Conservation (phyloP, 176 grass and related monocot species). For the Carex littledalei region DNA sequence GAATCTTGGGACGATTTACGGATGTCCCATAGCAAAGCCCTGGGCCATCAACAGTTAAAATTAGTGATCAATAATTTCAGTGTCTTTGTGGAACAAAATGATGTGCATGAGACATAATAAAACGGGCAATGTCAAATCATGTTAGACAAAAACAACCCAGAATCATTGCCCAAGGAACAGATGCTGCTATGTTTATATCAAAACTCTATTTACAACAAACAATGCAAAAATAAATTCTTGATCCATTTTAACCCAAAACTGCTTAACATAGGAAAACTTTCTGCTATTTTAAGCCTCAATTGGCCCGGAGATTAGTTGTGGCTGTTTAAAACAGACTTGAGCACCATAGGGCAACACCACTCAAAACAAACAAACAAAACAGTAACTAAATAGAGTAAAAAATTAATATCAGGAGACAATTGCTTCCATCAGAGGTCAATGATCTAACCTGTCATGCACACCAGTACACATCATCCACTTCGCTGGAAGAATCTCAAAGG, state of each 20-base stretch:
- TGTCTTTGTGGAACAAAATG: not conserved
- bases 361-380: not conserved
- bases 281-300: not conserved
- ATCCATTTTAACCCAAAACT: not conserved
- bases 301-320: not conserved
- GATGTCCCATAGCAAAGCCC: constrained; percentile 88
- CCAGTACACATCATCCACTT: constrained; percentile 81
- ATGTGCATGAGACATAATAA: not conserved
- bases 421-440: not conserved
- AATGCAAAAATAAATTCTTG: not conserved
- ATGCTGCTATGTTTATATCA: not conserved
- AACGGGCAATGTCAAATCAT: not conserved
- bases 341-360: not conserved
- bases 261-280: not conserved
- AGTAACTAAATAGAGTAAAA: not conserved
- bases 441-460: constrained; percentile 61
- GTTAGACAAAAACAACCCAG: not conserved
- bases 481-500: constrained; percentile 71
- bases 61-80: not conserved
- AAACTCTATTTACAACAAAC: not conserved
- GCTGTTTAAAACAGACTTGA: not conserved
- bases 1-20: constrained; percentile 48
- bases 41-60: constrained; percentile 25
- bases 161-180: not conserved
- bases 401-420: not conserved